Evolutionary conservation across 2,329 filamentous ascomycete genomes (phyloP), one percentile per base, ranked within the genome.

Genomic region (Iodosphaeria phyllophila): DNA sequence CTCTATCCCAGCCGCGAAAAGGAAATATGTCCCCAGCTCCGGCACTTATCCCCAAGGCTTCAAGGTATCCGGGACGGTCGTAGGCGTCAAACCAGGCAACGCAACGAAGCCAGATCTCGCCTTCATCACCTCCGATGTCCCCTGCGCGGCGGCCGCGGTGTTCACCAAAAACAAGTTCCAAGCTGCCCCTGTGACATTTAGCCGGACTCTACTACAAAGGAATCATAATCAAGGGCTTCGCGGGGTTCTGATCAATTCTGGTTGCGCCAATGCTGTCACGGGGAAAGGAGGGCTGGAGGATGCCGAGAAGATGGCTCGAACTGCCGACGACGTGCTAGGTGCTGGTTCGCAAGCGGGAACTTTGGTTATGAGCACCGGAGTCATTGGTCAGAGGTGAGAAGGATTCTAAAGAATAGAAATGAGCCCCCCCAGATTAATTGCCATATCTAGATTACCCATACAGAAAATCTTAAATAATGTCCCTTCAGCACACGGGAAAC

Each of bases 121-220:
- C 18, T 64, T 98, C 36, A 65, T 98, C 34, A 73, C 75, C 11
- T 95, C 89, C 5, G 80, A 92, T 40, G 63, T 62, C 26, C 82
- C 84, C 27, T 93, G 83, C 49, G 65, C 79, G 5, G 84, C 76
- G 7, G 82, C 84, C 1, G 89, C 83, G 5, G 84, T 95, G 22
- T 93, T 95, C 56, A 98, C 89, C 27, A 91, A 83, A 51, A 98
- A 98, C 58, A 84, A 86, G 50, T 98, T 98, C 55, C 84, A 93
- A 52, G 89, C 89, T 11, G 89, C 89, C 8, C 89, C 89, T 5
- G 86, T 98, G 22, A 82, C 79, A 16, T 77, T 92, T 32, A 86
- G 77, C 48, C 64, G 72, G 34, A 61, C 74, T 29, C 67, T 84
- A 31, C 54, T 92, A 18, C 60, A 70, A 44, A 59, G 58, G 35